Evolutionary conservation across 2,329 filamentous ascomycete genomes (phyloP), one percentile per base, ranked within the genome.

Genomic region (Alternaria dauci): DNA sequence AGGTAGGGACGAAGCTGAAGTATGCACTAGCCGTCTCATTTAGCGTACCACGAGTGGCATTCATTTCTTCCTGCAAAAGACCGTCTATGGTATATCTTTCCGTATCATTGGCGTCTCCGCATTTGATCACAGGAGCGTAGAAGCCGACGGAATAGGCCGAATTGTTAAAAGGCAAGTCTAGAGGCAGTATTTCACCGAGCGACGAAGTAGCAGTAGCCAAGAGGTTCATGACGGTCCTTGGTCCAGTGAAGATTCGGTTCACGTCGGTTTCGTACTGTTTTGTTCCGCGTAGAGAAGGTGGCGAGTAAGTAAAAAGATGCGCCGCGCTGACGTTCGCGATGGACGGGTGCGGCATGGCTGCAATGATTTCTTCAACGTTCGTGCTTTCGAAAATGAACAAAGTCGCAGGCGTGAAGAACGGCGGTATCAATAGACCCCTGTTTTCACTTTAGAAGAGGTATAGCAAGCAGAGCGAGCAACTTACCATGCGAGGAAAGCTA

Each of bases 401-500:
- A 38, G 48, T 52, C 23, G 48, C 48, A 26, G 48, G 34, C 6
- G 48, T 52, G 9, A 39, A 52, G 48, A 52, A 52, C 5, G 48
- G 48, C 1, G 48, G 48, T 38, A 52, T 3, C 4, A 52, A 28
- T 6, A 52, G 23, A 0, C 34, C 36, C 48, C 48, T 52, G 18
- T 3, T 1, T 1, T 11, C 4, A 16, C 16, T 6, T 38, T 7
- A 52, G 6, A 2, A 3, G 2, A 3, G 2, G 9, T 5, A 14
- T 34, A 26, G 14, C 23, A 26, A 25, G n/a, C 32, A 16, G 11
- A 23, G 34, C 20, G 12, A n/a, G 26, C 14, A 9, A 36, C 48
- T 51, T n/a, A 51, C 48, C 48, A 51, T 51, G 48, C 48, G 14
- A 39, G n/a, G 23, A 36, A 52, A 18, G 34, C 34, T 23, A 52